A percentile compares a stretch with the other conserved stretches of the same genome.
Conservation (phyloP, 2,329 filamentous ascomycete genomes). For the Botrytis cinerea region DNA sequence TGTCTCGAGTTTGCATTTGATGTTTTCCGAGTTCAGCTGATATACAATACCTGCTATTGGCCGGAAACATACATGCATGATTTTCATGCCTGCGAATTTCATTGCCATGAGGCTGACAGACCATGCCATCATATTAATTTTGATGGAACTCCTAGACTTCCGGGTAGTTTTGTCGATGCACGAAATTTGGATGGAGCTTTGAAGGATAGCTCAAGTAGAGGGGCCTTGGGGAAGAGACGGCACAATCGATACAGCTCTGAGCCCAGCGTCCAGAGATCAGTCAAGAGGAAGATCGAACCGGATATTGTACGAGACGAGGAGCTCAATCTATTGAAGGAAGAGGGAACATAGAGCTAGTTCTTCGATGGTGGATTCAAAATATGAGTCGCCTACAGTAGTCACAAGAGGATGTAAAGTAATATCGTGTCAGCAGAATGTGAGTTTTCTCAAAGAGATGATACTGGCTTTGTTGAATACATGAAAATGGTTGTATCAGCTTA, state of each 20-base stretch:
- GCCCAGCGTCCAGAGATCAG: background rate
- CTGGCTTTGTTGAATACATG: background rate
- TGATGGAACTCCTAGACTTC: background rate
- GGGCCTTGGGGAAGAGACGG: background rate
- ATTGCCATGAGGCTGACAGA: background rate
- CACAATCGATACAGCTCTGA: background rate
- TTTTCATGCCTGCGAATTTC: background rate
- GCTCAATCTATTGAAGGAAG: too few relatives aligned
- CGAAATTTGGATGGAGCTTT: background rate
- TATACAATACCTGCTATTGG: background rate
- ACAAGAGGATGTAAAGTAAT: background rate
- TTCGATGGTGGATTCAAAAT: background rate
- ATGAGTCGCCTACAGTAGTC: background rate
- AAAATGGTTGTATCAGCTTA: background rate
- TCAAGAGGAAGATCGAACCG: background rate
- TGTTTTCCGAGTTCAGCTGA: background rate
- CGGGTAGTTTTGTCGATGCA: background rate
- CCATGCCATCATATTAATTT: background rate
- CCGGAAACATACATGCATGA: background rate
- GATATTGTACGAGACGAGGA: background rate
- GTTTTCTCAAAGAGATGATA: background rate
- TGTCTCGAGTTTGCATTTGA: background rate
- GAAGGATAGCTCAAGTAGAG: background rate
- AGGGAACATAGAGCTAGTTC: background rate
- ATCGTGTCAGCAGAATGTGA: background rate